These are phyloP conservation scores for Pythium brachiatum DNA, from an alignment of 352 stramenopile species.

Conservation along the genomic window DNA sequence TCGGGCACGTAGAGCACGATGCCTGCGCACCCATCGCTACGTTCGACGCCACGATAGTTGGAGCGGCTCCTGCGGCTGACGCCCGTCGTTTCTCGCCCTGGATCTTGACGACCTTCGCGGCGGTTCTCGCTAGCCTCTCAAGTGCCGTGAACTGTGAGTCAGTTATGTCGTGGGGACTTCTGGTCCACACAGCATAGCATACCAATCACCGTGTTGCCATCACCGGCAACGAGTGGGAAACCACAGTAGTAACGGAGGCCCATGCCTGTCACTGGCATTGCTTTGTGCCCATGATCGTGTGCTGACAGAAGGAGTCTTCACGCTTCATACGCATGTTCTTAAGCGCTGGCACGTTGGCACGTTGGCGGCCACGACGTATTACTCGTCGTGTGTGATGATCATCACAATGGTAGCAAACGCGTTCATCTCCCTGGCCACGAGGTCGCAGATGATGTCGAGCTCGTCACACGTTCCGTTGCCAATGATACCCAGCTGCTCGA, in stretches of 20 bases:
- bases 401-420: slow-evolving; percentile 58
- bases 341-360: slow-evolving; percentile 21
- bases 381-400: slow-evolving; percentile 44
- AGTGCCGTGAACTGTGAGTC: slow-evolving; percentile 12
- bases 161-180: slow-evolving; percentile 3
- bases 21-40: too few species aligned
- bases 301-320: slow-evolving; percentile 35
- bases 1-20: slow-evolving; percentile 86
- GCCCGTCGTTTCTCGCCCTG: background rate
- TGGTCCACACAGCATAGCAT: slow-evolving; percentile 21
- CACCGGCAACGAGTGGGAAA: slow-evolving; percentile 41
- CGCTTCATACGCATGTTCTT: slow-evolving; percentile 36
- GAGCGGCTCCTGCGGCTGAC: background rate
- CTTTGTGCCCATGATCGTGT: slow-evolving; percentile 55
- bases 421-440: slow-evolving; percentile 53
- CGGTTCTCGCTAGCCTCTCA: slow-evolving; percentile 4
- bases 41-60: too few species aligned
- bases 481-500: slow-evolving; percentile 38
- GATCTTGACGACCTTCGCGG: slow-evolving; percentile 1
- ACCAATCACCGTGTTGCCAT: slow-evolving; percentile 46
- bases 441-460: slow-evolving; percentile 61
- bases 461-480: slow-evolving; percentile 44
- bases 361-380: slow-evolving; percentile 40
- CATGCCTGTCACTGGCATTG: slow-evolving; percentile 27
- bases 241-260: slow-evolving; percentile 68